Evolutionary conservation across 2,329 filamentous ascomycete species (phyloP).

Genomic region (Phyllosticta citrichinensis): DNA sequence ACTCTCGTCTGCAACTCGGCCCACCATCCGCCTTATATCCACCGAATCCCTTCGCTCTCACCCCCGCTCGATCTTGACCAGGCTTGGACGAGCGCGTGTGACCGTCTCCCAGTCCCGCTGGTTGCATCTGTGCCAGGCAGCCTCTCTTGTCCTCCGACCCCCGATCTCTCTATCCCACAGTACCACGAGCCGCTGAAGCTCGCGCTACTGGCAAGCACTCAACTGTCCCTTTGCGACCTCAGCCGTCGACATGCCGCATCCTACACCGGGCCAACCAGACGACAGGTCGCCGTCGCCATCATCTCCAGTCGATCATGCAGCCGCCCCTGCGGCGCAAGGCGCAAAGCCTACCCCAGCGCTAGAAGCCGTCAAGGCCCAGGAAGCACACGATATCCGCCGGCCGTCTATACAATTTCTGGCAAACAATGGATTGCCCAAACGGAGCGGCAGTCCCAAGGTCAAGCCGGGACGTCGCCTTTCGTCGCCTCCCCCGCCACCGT

Average conservation of each 20-base stretch:
- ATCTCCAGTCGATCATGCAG: conserved; percentile 10
- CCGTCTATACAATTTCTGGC: conserved; percentile 29
- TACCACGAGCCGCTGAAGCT: not conserved
- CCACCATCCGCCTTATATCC: not conserved
- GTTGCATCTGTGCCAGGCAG: not conserved
- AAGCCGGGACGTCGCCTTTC: conserved; percentile 25
- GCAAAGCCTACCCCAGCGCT: conserved; percentile 20
- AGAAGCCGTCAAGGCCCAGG: conserved; percentile 12
- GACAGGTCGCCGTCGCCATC: conserved; percentile 11
- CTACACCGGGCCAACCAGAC: conserved; percentile 9
- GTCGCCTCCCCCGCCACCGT: conserved; percentile 33
- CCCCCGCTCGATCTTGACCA: not conserved
- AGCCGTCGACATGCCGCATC: conserved; percentile 8
- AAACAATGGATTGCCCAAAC: conserved; percentile 19
- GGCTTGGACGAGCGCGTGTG: not conserved
- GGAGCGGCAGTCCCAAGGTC: conserved; percentile 9
- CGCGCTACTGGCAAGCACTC: not conserved
- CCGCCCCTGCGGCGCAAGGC: conserved; percentile 10
- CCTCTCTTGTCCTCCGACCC: not conserved
- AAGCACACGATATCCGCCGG: conserved; percentile 20
- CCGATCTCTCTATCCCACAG: not conserved
- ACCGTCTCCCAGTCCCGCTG: not conserved
- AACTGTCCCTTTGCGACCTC: not conserved
- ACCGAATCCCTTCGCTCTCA: not conserved
- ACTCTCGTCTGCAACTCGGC: too few relatives aligned